phyloP scores from a whole-genome alignment of 1,139 yeast genomes.

The Hansenula lynferdii region DNA sequence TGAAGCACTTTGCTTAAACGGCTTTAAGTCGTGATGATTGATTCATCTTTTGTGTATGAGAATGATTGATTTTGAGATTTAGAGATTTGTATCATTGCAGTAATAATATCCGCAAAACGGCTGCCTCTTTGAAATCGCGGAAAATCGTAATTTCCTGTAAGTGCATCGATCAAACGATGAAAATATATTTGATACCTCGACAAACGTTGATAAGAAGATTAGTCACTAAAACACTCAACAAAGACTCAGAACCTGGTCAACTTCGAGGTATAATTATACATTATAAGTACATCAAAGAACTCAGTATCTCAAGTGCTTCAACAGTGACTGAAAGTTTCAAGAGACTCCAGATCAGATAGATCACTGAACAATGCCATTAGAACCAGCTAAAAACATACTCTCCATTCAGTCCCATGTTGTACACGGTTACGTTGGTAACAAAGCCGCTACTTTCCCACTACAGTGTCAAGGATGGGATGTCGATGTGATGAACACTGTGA shows the following conservation, averaged over 20 bases:
- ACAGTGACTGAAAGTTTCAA: background rate
- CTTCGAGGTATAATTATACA: no score
- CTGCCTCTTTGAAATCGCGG: no score
- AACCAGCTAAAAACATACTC: constrained; percentile 14
- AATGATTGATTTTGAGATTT: background rate
- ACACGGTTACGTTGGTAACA: constrained; percentile 65
- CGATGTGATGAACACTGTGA: constrained; percentile 59
- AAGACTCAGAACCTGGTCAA: background rate
- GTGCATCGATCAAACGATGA: no score
- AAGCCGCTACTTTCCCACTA: constrained; percentile 60
- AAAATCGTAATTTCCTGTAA: no score
- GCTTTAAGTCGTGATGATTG: background rate
- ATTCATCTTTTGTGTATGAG: no score
- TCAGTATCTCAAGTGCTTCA: no score
- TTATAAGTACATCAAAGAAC: no score
- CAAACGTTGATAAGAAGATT: background rate
- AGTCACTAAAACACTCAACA: no score
- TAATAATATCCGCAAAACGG: no score
- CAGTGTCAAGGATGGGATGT: constrained; percentile 66
- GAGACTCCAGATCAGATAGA: background rate
- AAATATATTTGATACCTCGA: no score
- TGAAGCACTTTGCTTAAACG: constrained; percentile 24
- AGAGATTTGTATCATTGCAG: no score
- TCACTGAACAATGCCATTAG: background rate
- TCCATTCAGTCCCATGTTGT: constrained; percentile 61